phyloP scores from a whole-genome alignment of 1,139 yeast species.

The Debaryomyces singareniensis region DNA sequence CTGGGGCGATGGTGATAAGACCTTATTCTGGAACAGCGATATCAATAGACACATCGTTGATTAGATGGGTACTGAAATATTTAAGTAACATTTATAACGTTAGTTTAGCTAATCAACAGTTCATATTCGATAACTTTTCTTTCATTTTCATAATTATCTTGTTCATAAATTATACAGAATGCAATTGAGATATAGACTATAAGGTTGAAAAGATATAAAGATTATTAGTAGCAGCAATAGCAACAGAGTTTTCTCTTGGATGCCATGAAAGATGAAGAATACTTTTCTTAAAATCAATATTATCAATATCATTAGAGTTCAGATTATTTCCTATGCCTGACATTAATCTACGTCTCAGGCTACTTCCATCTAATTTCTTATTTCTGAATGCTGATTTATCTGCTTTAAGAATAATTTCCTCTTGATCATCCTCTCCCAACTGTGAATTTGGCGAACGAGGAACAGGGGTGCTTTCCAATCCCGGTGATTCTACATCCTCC shows the following conservation, averaged over 20 bases:
- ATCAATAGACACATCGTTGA: constrained; percentile 74
- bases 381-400: constrained; percentile 94
- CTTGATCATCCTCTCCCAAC: constrained; percentile 53
- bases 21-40: constrained; percentile 91
- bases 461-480: constrained; percentile 17
- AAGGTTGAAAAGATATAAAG: constrained; percentile 71
- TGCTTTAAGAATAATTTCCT: constrained; percentile 84
- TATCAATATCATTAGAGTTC: constrained; percentile 57
- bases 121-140: too few species aligned
- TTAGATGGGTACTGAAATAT: too few species aligned
- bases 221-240: constrained; percentile 97
- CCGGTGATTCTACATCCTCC: constrained; percentile 24
- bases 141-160: too few species aligned
- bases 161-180: constrained; percentile 1
- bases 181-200: constrained; percentile 15
- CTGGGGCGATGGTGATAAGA: constrained; percentile 99
- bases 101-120: too few species aligned
- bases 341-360: constrained; percentile 41
- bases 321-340: constrained; percentile 33
- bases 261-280: constrained; percentile 98
- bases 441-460: constrained; percentile 33
- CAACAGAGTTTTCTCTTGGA: constrained; percentile 93
- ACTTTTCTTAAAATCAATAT: constrained; percentile 90
- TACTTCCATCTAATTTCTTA: constrained; percentile 44
- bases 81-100: too few species aligned